Conservation (phyloP, 305 asterid genomes). For the Fraxinus angustifolia region DNA sequence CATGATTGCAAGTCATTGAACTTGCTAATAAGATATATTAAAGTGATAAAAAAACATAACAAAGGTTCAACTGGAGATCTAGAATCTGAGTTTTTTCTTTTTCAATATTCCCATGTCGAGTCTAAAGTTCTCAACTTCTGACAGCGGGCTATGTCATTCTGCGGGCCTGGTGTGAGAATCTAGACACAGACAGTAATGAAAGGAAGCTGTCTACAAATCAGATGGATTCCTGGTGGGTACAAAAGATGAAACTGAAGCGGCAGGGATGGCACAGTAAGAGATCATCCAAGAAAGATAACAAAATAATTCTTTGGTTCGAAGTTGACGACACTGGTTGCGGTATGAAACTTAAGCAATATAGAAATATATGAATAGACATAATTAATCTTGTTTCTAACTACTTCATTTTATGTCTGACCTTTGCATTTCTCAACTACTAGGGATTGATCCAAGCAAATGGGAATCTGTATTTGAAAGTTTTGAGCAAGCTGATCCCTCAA, state of each 20-base stretch:
- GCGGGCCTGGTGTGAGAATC: conserved; percentile 84
- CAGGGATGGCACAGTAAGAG: conserved; percentile 38
- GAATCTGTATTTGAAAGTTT: conserved; percentile 93
- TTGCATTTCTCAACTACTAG: conserved; percentile 30
- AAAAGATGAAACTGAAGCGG: conserved; percentile 43
- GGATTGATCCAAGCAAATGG: conserved; percentile 90
- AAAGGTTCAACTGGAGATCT: background rate
- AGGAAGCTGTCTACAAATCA: conserved; percentile 24
- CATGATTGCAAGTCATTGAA: background rate
- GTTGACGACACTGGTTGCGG: conserved; percentile 93
- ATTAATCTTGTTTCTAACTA: background rate
- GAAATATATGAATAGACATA: background rate
- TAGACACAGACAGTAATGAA: conserved; percentile 29
- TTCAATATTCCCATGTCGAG: background rate
- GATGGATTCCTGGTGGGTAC: conserved; percentile 49
- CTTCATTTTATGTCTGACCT: background rate
- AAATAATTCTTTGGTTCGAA: conserved; percentile 71
- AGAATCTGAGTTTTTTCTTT: background rate
- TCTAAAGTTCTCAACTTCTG: conserved; percentile 21
- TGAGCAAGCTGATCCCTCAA: conserved; percentile 96
- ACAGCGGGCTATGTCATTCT: conserved; percentile 78
- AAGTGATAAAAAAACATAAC: background rate
- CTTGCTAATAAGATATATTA: background rate
- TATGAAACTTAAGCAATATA: conserved; percentile 33
- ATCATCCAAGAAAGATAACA: conserved; percentile 56